Percentiles rank a stretch among this genome's conserved stretches.
These are phyloP conservation scores for Alternaria viburni DNA, from an alignment of 2,329 filamentous ascomycete species.

Conservation along the genomic window DNA sequence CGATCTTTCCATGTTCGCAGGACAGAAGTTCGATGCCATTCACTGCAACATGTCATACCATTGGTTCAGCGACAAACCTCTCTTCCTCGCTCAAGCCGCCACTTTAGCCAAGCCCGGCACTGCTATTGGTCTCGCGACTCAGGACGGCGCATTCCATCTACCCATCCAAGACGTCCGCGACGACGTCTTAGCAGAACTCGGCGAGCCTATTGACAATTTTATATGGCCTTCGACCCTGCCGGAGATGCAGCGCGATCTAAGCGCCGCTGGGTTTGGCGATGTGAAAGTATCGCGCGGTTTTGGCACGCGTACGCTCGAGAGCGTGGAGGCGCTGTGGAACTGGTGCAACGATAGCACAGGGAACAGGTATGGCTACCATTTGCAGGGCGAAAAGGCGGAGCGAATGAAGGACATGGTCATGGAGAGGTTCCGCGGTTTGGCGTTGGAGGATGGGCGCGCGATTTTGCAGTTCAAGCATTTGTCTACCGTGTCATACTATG, in stretches of 20 bases:
- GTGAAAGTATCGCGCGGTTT: neutral
- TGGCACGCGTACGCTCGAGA: neutral
- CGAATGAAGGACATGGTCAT: neutral
- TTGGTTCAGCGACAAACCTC: neutral
- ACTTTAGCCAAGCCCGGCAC: neutral
- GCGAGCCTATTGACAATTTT: neutral
- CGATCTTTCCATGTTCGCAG: neutral
- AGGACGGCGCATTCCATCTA: neutral
- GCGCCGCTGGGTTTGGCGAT: neutral
- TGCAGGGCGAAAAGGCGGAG: neutral
- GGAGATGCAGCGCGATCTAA: neutral
- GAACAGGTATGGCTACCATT: neutral
- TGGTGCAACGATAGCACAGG: neutral
- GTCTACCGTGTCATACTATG: neutral
- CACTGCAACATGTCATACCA: neutral
- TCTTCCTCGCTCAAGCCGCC: neutral
- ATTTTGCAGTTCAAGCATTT: neutral
- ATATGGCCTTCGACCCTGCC: neutral
- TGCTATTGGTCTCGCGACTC: neutral
- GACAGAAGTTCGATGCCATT: neutral
- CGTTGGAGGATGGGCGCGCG: neutral
- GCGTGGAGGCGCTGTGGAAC: neutral
- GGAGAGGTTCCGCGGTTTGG: neutral
- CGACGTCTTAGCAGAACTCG: neutral
- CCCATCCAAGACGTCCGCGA: neutral